phyloP scores from a whole-genome alignment of 768 basidiomycete genomes.

The Rhizopogon rudus region DNA sequence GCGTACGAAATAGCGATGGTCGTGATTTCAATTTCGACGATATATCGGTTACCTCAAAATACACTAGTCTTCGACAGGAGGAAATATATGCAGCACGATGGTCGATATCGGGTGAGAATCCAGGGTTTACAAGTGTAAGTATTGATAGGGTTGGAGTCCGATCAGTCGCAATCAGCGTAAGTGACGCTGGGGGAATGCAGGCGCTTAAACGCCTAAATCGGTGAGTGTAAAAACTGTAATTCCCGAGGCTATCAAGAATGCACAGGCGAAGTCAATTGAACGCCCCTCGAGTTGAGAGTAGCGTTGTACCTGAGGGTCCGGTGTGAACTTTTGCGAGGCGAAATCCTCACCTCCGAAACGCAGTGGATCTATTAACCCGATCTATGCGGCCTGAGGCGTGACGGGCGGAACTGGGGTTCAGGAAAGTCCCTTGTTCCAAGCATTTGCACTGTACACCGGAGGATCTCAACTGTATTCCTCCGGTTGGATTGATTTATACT shows the following conservation, averaged over 20 bases:
- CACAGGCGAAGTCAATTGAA: too few relatives aligned
- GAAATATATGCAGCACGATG: background rate
- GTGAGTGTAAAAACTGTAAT: too few relatives aligned
- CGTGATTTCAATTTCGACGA: background rate
- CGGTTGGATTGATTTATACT: background rate
- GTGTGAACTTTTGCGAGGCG: background rate
- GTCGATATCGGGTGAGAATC: background rate
- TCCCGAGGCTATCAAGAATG: too few relatives aligned
- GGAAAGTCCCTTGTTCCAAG: background rate
- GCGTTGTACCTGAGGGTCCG: background rate
- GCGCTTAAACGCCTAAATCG: too few relatives aligned
- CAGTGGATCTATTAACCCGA: background rate
- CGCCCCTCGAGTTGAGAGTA: too few relatives aligned
- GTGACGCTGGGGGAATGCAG: too few relatives aligned
- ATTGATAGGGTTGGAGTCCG: background rate
- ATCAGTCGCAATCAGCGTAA: background rate
- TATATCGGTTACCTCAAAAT: background rate
- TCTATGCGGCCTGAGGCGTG: background rate
- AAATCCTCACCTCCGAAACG: background rate
- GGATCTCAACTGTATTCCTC: background rate
- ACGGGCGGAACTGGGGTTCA: background rate
- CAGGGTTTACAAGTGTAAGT: too few relatives aligned
- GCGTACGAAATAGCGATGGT: background rate
- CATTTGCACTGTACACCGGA: background rate
- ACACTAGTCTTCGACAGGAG: background rate